Conservation (phyloP, 768 basidiomycete species). For the Tricholoma hemisulphureum region DNA sequence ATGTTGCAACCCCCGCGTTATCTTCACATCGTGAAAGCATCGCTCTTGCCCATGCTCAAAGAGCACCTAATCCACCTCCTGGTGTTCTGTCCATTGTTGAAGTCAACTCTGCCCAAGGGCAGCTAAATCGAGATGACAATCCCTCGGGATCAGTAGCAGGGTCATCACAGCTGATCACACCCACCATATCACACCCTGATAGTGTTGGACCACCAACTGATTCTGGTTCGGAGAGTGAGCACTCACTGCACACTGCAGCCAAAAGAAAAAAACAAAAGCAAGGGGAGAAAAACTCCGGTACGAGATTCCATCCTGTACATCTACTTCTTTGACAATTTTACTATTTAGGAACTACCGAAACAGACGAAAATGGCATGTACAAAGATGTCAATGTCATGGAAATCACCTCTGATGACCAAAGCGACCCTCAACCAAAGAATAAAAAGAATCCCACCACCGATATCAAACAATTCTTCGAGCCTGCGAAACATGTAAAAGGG, state of each 20-base stretch:
- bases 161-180: too few relatives aligned
- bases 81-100: too few relatives aligned
- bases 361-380: background rate
- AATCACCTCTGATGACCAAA: background rate
- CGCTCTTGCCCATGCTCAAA: too few relatives aligned
- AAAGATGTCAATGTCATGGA: slow-evolving; percentile 6
- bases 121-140: too few relatives aligned
- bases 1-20: background rate
- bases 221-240: too few relatives aligned
- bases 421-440: background rate
- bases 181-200: too few relatives aligned
- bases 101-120: background rate
- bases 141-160: too few relatives aligned
- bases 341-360: background rate
- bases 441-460: slow-evolving; percentile 1
- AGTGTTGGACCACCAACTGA: too few relatives aligned
- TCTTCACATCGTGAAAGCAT: background rate
- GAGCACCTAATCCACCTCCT: too few relatives aligned
- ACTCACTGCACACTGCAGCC: too few relatives aligned
- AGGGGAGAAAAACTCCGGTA: background rate
- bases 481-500: background rate
- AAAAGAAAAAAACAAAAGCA: too few relatives aligned
- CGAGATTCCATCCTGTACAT: background rate
- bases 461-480: slow-evolving; percentile 2
- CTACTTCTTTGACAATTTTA: background rate